Evolutionary conservation across 306 rosid genomes (phyloP), one percentile per base, ranked within the genome.

Genomic region (Macrotyloma uniflorum): DNA sequence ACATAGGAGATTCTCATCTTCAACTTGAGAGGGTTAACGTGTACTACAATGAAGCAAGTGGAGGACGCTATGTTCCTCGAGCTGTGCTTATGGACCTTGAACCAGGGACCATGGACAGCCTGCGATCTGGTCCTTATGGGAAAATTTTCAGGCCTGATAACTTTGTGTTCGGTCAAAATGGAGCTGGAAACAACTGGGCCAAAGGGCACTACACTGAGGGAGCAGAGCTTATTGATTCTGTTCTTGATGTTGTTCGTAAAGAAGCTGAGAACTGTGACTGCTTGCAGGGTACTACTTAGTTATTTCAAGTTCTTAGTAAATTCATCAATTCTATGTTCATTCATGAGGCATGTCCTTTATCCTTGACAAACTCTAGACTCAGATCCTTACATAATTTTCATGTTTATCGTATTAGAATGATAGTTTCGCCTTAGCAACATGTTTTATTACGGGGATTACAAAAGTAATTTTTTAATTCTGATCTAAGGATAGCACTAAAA

Each of bases 131-230:
- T 78, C 90, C 98, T 79, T 88, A 67, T 66, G 98, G 98, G 14
- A 85, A 88, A 45, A 88, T 93, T 49, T 93, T 89, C 70, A 86
- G 98, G 67, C 98, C 96, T 12, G 98, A 93, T 79, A 93, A 93
- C 86, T 93, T 91, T 28, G 96, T 93, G 26, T 93, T 93, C 2
- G 96, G 98, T 9, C 94, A 93, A 67, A 93, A 91, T 79, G 98
- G 98, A 16, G 98, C 98, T 30, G 98, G 98, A 1, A 93, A 93
- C 79, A 93, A 93, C 73, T 93, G 98, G 98, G 98, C 98, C 18
- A 93, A 93, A 75, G 98, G 96, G 12, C 96, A 93, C 83, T 91
- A 93, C 82, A 91, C 97, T 0, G 98, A 93, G 80, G 98, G 98
- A 64, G 98, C 98, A 30, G 96, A 93, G 74, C 81, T 93, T 77